These are phyloP conservation scores for Myotisia sp. DNA, from an alignment of 2,329 filamentous ascomycete species.

Conservation along the genomic window DNA sequence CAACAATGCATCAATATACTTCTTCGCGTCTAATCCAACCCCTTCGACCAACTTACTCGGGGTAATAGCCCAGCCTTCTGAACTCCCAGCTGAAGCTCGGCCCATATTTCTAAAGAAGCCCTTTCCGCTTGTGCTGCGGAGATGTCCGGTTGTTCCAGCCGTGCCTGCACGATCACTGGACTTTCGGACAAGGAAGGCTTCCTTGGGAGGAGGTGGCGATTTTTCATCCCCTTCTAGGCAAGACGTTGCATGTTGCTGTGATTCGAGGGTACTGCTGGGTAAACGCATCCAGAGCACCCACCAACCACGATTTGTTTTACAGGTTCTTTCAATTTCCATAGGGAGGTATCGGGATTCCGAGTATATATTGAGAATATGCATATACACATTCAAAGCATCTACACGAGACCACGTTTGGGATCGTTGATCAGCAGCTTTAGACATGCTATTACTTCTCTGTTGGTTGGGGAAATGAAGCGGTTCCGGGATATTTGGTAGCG, in stretches of 20 bases:
- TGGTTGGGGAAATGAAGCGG: slow-evolving; percentile 28
- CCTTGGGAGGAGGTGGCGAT: slow-evolving; percentile 15
- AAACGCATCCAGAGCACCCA: slow-evolving; percentile 53
- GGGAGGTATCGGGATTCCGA: slow-evolving; percentile 34
- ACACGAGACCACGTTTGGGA: slow-evolving; percentile 36
- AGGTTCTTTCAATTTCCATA: slow-evolving; percentile 44
- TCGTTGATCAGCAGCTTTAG: slow-evolving; percentile 8
- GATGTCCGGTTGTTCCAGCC: slow-evolving; percentile 16
- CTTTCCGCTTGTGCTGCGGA: slow-evolving; percentile 17
- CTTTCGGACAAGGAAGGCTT: slow-evolving; percentile 35
- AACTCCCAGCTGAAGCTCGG: slow-evolving; percentile 19
- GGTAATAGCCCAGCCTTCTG: slow-evolving; percentile 12
- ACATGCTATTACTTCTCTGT: slow-evolving; percentile 4
- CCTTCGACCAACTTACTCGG: slow-evolving; percentile 30
- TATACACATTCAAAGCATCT: slow-evolving; percentile 49
- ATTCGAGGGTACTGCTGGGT: slow-evolving; percentile 7
- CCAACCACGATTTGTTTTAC: slow-evolving; percentile 51
- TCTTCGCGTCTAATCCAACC: slow-evolving; percentile 32
- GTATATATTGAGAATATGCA: slow-evolving; percentile 44
- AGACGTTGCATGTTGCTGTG: neutral
- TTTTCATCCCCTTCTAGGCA: slow-evolving; percentile 7
- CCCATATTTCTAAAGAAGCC: slow-evolving; percentile 29
- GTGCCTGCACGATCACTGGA: slow-evolving; percentile 28
- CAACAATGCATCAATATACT: slow-evolving; percentile 34
- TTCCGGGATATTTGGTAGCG: slow-evolving; percentile 50